Conservation (phyloP, 176 grass and related monocot species). For the Aegilops sharonensis region DNA sequence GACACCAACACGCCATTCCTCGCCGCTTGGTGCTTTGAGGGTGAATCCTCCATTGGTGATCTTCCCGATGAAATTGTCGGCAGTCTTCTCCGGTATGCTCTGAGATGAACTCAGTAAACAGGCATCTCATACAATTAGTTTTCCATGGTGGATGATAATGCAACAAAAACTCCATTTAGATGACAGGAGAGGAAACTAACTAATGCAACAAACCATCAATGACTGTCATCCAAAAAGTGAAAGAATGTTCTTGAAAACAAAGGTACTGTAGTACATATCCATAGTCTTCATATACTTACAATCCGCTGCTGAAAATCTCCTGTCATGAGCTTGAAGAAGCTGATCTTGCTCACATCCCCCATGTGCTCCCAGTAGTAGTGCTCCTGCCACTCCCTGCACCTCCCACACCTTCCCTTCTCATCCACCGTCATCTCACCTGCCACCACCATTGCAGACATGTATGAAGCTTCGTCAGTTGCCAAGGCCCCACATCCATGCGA, state of each 20-base stretch:
- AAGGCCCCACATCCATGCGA: not conserved
- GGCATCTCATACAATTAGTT: not conserved
- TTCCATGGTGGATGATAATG: not conserved
- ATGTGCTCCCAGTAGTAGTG: slow-evolving; percentile 51
- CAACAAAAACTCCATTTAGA: not conserved
- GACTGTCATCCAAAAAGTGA: not conserved
- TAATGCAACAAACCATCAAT: not conserved
- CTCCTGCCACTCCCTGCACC: slow-evolving; percentile 40
- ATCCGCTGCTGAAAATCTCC: slow-evolving; percentile 30
- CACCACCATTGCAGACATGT: not conserved
- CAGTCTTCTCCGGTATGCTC: slow-evolving; percentile 48
- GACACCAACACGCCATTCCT: slow-evolving; percentile 28
- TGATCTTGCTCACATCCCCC: slow-evolving; percentile 37
- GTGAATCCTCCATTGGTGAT: not conserved
- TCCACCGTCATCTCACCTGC: not conserved
- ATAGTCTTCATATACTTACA: slow-evolving; percentile 17
- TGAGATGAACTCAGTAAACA: not conserved
- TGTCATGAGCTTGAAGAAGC: slow-evolving; percentile 37
- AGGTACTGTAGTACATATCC: not conserved
- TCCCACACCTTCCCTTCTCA: slow-evolving; percentile 19
- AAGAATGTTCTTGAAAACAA: not conserved
- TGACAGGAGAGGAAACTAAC: not conserved
- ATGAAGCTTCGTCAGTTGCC: not conserved
- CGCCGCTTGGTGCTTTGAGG: slow-evolving; percentile 33
- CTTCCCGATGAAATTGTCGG: slow-evolving; percentile 15